Evolutionary conservation across 2,329 filamentous ascomycete genomes (phyloP).

Genomic region (Blastomyces emzantsi): DNA sequence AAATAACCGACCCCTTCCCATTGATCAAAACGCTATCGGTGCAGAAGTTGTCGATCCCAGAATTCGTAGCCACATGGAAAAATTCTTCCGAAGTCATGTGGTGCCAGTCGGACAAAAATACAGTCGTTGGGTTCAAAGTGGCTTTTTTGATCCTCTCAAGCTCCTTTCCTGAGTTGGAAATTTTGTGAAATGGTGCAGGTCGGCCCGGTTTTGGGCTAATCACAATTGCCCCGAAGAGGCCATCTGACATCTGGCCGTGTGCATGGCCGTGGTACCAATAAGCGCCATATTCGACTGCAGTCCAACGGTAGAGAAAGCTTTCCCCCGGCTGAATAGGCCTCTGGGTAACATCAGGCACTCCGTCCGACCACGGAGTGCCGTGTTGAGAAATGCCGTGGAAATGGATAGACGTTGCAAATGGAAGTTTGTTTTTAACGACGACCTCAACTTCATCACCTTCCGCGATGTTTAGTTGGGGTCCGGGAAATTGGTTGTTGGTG

Average conservation of each 20-base stretch:
- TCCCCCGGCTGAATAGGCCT: conserved; percentile 19
- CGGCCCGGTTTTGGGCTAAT: conserved; percentile 32
- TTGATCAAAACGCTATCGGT: conserved; percentile 54
- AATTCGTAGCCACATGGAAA: conserved; percentile 16
- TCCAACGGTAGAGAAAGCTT: conserved; percentile 27
- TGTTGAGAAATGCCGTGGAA: conserved; percentile 31
- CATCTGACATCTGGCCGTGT: conserved; percentile 47
- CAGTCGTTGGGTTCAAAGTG: conserved; percentile 34
- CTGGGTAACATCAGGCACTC: conserved; percentile 17
- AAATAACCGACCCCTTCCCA: conserved; percentile 49
- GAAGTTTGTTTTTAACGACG: conserved; percentile 15
- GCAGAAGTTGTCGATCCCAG: conserved; percentile 40
- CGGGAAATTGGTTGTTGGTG: conserved; percentile 17
- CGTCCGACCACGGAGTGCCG: conserved; percentile 19
- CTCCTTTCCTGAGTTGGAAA: conserved; percentile 31
- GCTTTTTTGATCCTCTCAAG: conserved; percentile 38
- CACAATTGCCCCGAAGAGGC: conserved; percentile 45
- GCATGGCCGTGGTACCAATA: conserved; percentile 35
- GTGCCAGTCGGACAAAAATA: conserved; percentile 46
- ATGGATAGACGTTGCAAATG: conserved; percentile 16
- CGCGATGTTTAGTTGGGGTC: conserved; percentile 16
- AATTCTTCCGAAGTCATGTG: conserved; percentile 42
- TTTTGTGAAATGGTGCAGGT: conserved; percentile 41
- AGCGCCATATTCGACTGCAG: conserved; percentile 30
- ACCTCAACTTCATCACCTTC: conserved; percentile 15